These are phyloP conservation scores for Acanthamoeba rhysodes DNA, from an alignment of 208 protist species.

Conservation along the genomic window DNA sequence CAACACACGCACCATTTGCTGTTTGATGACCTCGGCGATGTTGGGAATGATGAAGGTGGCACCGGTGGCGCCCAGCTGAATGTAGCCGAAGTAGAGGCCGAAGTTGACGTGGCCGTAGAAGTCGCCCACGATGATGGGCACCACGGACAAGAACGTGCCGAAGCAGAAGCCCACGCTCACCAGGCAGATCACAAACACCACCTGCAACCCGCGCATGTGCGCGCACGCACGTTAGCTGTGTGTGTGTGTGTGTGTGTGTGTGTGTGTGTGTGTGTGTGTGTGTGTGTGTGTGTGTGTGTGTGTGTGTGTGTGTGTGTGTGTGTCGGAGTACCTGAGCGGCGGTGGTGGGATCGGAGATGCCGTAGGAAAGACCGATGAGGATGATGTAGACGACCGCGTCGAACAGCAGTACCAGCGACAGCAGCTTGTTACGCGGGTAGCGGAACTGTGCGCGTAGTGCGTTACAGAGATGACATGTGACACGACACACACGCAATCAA, in stretches of 20 bases:
- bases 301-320: too few relatives aligned
- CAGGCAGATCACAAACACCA: slow-evolving; percentile 36
- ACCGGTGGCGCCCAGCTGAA: not conserved
- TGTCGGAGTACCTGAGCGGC: not conserved
- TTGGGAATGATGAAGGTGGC: slow-evolving; percentile 33
- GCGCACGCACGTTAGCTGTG: not conserved
- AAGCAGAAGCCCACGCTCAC: slow-evolving; percentile 47
- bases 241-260: not conserved
- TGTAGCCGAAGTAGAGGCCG: slow-evolving; percentile 48
- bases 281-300: not conserved
- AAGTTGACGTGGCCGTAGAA: slow-evolving; percentile 44
- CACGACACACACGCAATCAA: too few relatives aligned
- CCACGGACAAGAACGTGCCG: not conserved
- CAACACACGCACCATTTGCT: not conserved
- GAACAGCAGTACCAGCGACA: not conserved
- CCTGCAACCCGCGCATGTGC: not conserved
- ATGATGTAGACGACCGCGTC: not conserved
- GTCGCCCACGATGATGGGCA: slow-evolving; percentile 38
- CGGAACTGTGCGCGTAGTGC: not conserved
- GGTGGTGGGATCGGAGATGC: not conserved
- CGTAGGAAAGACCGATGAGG: slow-evolving; percentile 9
- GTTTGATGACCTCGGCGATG: slow-evolving; percentile 15
- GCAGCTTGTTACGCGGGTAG: not conserved
- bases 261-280: not conserved
- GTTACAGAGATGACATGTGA: too few relatives aligned